Conservation (phyloP, 768 basidiomycete species). For the Russula lepida region DNA sequence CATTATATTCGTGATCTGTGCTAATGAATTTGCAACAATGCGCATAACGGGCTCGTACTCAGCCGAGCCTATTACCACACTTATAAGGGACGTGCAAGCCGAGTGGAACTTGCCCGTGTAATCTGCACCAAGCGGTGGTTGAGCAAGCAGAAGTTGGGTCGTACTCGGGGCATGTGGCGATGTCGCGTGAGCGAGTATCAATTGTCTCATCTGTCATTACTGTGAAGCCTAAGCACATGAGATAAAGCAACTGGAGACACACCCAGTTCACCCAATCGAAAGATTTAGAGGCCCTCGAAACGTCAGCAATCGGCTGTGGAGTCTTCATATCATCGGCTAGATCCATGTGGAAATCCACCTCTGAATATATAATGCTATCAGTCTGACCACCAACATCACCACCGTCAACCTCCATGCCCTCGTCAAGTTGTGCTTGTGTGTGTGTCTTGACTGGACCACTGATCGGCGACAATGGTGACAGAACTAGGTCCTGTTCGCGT, state of each 20-base stretch:
- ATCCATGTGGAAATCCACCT: background rate
- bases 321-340: background rate
- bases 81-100: slow-evolving; percentile 17
- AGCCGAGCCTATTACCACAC: background rate
- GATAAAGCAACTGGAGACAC: background rate
- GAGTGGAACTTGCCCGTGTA: background rate
- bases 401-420: slow-evolving; percentile 6
- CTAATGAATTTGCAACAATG: slow-evolving; percentile 7
- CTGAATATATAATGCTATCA: background rate
- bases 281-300: background rate
- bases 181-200: slow-evolving; percentile 15
- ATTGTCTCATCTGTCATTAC: slow-evolving; percentile 14
- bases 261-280: slow-evolving; percentile 19
- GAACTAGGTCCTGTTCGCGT: background rate
- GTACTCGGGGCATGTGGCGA: slow-evolving; percentile 7
- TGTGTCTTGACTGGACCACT: background rate
- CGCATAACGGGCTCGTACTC: slow-evolving; percentile 6
- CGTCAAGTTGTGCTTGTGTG: background rate
- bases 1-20: slow-evolving; percentile 13
- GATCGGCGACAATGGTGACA: background rate
- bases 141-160: slow-evolving; percentile 16
- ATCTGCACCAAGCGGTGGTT: background rate
- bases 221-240: background rate
- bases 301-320: background rate
- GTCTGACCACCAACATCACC: background rate